Percentiles rank a stretch among this genome's conserved stretches.
These are phyloP conservation scores for Coniophora puteana DNA, from an alignment of 1,284 basidiomycete genomes.

Conservation along the genomic window DNA sequence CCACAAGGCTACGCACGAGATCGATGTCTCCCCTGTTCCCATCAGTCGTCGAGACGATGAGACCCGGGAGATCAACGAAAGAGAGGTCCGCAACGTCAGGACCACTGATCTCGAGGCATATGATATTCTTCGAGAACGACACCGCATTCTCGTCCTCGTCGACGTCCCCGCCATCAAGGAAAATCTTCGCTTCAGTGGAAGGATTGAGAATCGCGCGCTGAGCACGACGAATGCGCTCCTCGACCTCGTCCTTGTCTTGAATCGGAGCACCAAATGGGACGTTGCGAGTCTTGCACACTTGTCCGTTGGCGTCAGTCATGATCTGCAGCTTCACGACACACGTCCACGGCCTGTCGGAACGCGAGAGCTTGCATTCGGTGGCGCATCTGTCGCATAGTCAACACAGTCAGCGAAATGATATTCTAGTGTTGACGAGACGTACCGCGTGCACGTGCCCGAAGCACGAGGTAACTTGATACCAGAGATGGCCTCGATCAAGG, in stretches of 20 bases:
- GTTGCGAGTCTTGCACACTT: conserved; percentile 28
- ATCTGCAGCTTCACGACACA: conserved; percentile 35
- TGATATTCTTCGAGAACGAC: conserved; percentile 39
- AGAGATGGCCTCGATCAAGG: conserved; percentile 34
- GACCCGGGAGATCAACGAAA: conserved; percentile 45
- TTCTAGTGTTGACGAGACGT: background rate
- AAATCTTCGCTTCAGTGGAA: conserved; percentile 11
- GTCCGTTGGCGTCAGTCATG: conserved; percentile 27
- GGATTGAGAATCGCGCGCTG: conserved; percentile 43
- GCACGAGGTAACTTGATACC: conserved; percentile 22
- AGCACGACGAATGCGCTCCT: conserved; percentile 38
- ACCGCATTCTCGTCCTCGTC: conserved; percentile 12
- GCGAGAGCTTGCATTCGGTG: conserved; percentile 36
- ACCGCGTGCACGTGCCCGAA: background rate
- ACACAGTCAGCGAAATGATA: conserved; percentile 29
- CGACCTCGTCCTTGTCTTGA: conserved; percentile 32
- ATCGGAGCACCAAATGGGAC: conserved; percentile 33
- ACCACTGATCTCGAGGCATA: conserved; percentile 42
- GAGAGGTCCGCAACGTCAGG: conserved; percentile 40
- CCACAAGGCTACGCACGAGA: conserved; percentile 34
- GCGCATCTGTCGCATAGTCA: conserved; percentile 40
- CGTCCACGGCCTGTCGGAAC: conserved; percentile 27
- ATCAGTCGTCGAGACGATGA: conserved; percentile 19
- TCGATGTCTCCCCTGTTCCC: conserved; percentile 31
- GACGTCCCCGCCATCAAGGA: conserved; percentile 23